phyloP scores from a whole-genome alignment of 2,329 filamentous ascomycete species.

The Colletotrichum chrysophilum region DNA sequence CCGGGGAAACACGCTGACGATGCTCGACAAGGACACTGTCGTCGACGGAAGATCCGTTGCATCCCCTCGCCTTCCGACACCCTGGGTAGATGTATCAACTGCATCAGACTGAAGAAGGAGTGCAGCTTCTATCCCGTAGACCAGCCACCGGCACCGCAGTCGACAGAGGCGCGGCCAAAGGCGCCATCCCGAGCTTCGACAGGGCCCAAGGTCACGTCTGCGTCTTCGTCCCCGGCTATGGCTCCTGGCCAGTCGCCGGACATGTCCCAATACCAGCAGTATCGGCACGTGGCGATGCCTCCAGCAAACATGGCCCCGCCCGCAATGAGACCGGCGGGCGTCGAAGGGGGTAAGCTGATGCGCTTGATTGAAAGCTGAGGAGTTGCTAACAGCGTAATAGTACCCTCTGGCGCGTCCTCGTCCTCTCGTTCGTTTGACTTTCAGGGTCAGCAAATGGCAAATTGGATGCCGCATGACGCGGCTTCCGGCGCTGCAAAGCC shows the following conservation, averaged over 20 bases:
- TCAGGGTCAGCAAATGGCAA: slow-evolving; percentile 39
- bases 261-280: slow-evolving; percentile 42
- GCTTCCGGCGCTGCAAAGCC: slow-evolving; percentile 45
- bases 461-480: slow-evolving; percentile 51
- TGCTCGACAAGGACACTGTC: slow-evolving; percentile 77
- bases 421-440: slow-evolving; percentile 40
- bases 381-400: slow-evolving; percentile 34
- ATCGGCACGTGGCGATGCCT: slow-evolving; percentile 48
- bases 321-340: slow-evolving; percentile 42
- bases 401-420: slow-evolving; percentile 36
- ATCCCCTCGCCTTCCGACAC: slow-evolving; percentile 75
- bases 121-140: slow-evolving; percentile 93
- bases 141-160: slow-evolving; percentile 60
- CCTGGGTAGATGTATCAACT: slow-evolving; percentile 85
- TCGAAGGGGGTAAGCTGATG: slow-evolving; percentile 45
- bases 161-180: slow-evolving; percentile 48
- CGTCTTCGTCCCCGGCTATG: slow-evolving; percentile 54
- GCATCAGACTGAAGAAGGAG: slow-evolving; percentile 91
- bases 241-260: slow-evolving; percentile 47
- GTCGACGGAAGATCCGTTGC: slow-evolving; percentile 91
- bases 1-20: background rate
- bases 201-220: slow-evolving; percentile 45
- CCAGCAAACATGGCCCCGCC: slow-evolving; percentile 50
- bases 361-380: background rate
- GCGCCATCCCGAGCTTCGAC: slow-evolving; percentile 41